A percentile compares a stretch with the other conserved stretches of the same genome.
These are phyloP conservation scores for Annona squamosa DNA, from an alignment of 164 flowering plant genomes.

Conservation along the genomic window DNA sequence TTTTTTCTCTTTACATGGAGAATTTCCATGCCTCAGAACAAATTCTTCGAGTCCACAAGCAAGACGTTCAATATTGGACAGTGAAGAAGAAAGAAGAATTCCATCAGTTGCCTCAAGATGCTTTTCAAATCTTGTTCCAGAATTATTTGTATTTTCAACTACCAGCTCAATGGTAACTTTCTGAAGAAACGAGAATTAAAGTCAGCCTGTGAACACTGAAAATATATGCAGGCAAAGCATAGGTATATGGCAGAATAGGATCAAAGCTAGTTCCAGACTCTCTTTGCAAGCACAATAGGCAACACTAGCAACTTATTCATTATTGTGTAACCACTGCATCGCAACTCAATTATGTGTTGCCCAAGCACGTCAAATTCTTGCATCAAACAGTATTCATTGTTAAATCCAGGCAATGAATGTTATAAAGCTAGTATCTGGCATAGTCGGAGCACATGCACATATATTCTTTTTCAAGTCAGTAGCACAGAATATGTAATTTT, in stretches of 20 bases:
- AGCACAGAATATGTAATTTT: too few species aligned
- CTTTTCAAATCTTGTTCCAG: slow-evolving; percentile 25
- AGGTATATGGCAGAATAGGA: slow-evolving; percentile 1
- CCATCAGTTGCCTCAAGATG: slow-evolving; percentile 35
- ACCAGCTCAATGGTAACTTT: slow-evolving; percentile 50
- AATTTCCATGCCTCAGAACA: slow-evolving; percentile 57
- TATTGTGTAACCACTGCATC: too few species aligned
- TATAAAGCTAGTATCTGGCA: too few species aligned
- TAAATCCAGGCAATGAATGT: background rate
- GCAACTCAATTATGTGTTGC: too few species aligned
- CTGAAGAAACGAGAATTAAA: slow-evolving; percentile 23
- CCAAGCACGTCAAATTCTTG: background rate
- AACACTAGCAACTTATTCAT: background rate
- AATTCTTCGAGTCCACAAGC: slow-evolving; percentile 56
- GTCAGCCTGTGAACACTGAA: background rate
- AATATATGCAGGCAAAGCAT: background rate
- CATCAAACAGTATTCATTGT: too few species aligned
- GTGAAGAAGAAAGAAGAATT: slow-evolving; percentile 17
- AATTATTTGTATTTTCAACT: slow-evolving; percentile 26
- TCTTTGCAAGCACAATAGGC: background rate
- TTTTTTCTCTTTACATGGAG: slow-evolving; percentile 29
- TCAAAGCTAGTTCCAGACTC: background rate
- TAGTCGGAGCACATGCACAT: too few species aligned
- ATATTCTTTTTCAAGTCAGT: too few species aligned
- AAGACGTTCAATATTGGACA: slow-evolving; percentile 45